Evolutionary conservation across 108 stramenopile species (phyloP), one percentile per base, ranked within the genome.

Genomic region (Conticribra weissflogii): DNA sequence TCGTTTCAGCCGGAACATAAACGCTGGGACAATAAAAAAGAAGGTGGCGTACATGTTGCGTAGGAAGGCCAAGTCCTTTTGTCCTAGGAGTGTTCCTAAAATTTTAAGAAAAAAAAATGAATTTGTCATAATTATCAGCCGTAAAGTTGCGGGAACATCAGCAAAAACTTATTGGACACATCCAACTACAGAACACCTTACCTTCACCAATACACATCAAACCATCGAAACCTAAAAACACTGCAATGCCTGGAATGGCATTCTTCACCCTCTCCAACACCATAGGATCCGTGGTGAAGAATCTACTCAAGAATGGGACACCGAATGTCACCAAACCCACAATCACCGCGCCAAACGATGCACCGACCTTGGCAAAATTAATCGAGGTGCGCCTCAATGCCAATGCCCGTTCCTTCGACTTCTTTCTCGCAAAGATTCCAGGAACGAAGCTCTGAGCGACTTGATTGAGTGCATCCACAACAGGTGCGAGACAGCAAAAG

Each of bases 391-490:
- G 71, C 1, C 78, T 61, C 57, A 94, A 62, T 45, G 88, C 90
- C 9, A 36, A 61, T 1, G 90, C 69, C 14, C 88, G 74, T 18
- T 81, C 88, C 24, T 41, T 45, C 28, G 76, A 74, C 34, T 54
- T 52, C 0, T 45, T 32, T 9, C 72, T 71, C 51, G 74, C 85
- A 30, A 79, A 79, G 18, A 93, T 74, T 44, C 62, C 76, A 0
- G 93, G 93, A 15, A 94, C 71, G 64, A 94, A 88, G 58, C 83
- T 86, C 60, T 94, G 93, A 0, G 89, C 93, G n/a, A 90, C 90
- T 32, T 90, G 80, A 53, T 73, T 79, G 56, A 94, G 63, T 1
- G 87, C 86, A 62, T 94, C 93, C 0, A 88, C 89, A 50, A 94
- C 79, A 17, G 93, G 93, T 22, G 81, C 78, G 15, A 94, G 63